Evolutionary conservation across 768 basidiomycete species (phyloP).

Genomic region (Amanita pseudoporphyria): DNA sequence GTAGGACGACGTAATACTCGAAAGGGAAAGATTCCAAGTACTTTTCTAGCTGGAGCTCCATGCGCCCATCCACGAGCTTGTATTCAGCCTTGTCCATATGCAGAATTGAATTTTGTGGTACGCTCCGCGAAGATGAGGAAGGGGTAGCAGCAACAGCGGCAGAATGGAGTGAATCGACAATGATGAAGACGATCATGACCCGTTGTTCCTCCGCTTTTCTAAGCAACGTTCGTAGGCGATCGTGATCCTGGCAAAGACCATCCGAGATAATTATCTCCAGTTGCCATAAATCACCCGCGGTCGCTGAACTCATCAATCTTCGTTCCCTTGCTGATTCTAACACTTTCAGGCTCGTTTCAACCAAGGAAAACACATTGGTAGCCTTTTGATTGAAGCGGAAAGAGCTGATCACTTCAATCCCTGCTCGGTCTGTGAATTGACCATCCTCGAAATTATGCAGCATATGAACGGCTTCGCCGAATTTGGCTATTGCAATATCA

Average conservation of each 20-base stretch:
- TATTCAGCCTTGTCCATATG: conserved; percentile 90
- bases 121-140: conserved; percentile 13
- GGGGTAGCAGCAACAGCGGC: conserved; percentile 12
- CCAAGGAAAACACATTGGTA: conserved; percentile 76
- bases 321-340: conserved; percentile 72
- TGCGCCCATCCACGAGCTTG: conserved; percentile 66
- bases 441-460: conserved; percentile 81
- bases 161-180: conserved; percentile 79
- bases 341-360: conserved; percentile 68
- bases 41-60: conserved; percentile 81
- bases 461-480: conserved; percentile 82
- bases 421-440: conserved; percentile 72
- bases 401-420: conserved; percentile 68
- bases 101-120: conserved; percentile 68
- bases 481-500: conserved; percentile 86
- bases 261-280: conserved; percentile 97
- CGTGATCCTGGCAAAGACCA: conserved; percentile 97
- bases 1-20: conserved; percentile 91
- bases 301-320: conserved; percentile 46
- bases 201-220: conserved; percentile 82
- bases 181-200: conserved; percentile 94
- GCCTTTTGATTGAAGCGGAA: conserved; percentile 87
- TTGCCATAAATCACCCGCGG: conserved; percentile 88
- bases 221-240: conserved; percentile 67
- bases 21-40: conserved; percentile 98